Percentiles rank a stretch among this genome's conserved stretches.
phyloP scores from a whole-genome alignment of 306 rosid genomes.

The Sicyos edulis region DNA sequence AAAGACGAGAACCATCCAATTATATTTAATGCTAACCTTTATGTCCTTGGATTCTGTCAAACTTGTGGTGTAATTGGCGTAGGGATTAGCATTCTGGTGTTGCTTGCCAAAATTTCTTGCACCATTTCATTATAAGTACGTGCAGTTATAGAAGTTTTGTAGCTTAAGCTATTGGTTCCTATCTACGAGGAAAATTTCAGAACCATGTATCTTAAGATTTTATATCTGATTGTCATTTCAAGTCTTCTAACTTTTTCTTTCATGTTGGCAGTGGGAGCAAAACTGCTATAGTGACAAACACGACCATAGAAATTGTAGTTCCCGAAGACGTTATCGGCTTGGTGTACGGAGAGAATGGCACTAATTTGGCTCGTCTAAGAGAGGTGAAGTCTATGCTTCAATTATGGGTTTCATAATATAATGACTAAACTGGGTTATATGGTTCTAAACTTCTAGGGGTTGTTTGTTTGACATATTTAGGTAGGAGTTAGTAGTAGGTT shows the following conservation, averaged over 20 bases:
- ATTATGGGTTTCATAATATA: not conserved
- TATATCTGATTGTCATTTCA: not conserved
- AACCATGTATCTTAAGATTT: not conserved
- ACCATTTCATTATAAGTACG: not conserved
- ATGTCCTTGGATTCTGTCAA: not conserved
- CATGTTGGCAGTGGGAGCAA: constrained; percentile 63
- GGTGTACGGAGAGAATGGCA: constrained; percentile 85
- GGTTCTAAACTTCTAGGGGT: no score
- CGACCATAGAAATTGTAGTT: constrained; percentile 82
- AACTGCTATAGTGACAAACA: constrained; percentile 90
- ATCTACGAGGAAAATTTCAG: not conserved
- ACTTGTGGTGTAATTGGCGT: not conserved
- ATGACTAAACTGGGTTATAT: no score
- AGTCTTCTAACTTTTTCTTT: constrained; percentile 9
- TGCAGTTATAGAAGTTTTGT: not conserved
- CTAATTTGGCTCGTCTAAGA: constrained; percentile 77
- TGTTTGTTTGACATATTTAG: no score
- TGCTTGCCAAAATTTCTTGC: not conserved
- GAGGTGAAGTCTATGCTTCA: constrained; percentile 44
- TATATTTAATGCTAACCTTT: not conserved
- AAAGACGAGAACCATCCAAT: not conserved
- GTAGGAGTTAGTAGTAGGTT: no score
- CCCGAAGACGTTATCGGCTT: constrained; percentile 75
- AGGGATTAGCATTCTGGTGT: not conserved
- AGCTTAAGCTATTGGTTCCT: not conserved